Evolutionary conservation across 73 alveolate species (phyloP), one percentile per base, ranked within the genome.

Genomic region (Paramecium biaurelia): DNA sequence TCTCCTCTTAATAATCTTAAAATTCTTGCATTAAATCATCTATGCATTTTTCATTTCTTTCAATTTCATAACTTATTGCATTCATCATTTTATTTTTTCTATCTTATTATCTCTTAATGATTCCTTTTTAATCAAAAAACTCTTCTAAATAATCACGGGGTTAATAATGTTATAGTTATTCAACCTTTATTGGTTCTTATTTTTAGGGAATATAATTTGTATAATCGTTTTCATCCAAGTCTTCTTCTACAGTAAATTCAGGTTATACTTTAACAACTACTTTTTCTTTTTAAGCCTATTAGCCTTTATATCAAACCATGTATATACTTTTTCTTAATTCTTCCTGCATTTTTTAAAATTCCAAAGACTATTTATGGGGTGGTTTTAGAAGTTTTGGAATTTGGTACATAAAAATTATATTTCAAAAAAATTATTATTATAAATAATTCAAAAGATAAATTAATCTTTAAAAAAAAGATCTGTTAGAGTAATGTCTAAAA

Each of bases 51-150:
- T 72, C 86, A 21, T 35, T 35, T 5, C 38, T 72, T 72, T 32
- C 59, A 30, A 72, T 34, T 35, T 72, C 86, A 72, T 72, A 37
- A 72, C 35, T 72, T 38, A 72, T 34, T 4, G 86, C 86, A 20
- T 72, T 21, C 18, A 72, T 12, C 86, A 72, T 72, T 38, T 72
- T 72, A 20, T 72, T 72, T 38, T 72, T 72, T 72, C 86, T 72
- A 34, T 72, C 86, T n/a, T 20, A 2, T 38, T 72, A 12, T 18
- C 58, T 72, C 34, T 72, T 32, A 30, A 37, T 37, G 37, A 72
- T 72, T 34, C 86, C 86, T 42, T 72, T 72, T 72, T 72, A 72
- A 72, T 72, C 86, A 37, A 72, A 72, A 72, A 72, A 72, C 63
- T 72, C 86, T 35, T 72, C 86, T 9, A 72, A 37, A 72, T 72